Base-by-base conservation (phyloP, 2,329 filamentous ascomycete species). In the Fusarium agapanthi region DNA sequence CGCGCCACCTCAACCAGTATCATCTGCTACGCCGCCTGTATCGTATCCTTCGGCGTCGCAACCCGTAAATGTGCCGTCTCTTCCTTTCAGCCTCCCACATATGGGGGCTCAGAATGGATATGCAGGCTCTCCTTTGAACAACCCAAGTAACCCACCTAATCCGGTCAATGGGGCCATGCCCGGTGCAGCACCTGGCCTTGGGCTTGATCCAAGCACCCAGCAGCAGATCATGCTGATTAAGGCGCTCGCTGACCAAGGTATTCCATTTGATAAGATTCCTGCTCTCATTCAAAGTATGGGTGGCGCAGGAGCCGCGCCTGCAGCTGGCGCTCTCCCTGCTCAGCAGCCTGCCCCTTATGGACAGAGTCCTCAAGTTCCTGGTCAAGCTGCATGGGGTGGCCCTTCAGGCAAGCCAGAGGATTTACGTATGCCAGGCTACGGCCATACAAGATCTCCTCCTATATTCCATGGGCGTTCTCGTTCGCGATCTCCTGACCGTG, bases 401-500 rank as follows among this genome's bases (percentile, higher is more conserved):
- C 69, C 78, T 38, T 71, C 71, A 20, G 71, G 76, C 53, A 75
- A 76, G 61, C 75, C 80, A 48, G 83, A 84, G 64, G 85, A 86
- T 64, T 81, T 85, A 80, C 89, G 88, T 85, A 90, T 92, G 75
- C 85, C 83, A 69, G 83, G 84, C 66, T 89, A 85, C 71, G 87
- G 90, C 65, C 85, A 85, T 77, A 83, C 87, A 80, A 89, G 91
- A 79, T 94, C 92, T 38, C 91, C 90, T 24, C 85, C 86, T 67
- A 85, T 87, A 79, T 86, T 86, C 76, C 85, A 85, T 66, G 88
- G 79, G 50, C 90, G 93, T 65, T 94, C 92, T 67, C 89, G 95
- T 58, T 95, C 93, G 37, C 90, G 93, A 43, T 97, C 95, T 73
- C 93, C 95, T 56, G 91, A 91, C 65, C 92, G 90, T 78, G 89